Evolutionary conservation across 2,329 filamentous ascomycete genomes (phyloP).

Genomic region (Periconia macrospinosa): DNA sequence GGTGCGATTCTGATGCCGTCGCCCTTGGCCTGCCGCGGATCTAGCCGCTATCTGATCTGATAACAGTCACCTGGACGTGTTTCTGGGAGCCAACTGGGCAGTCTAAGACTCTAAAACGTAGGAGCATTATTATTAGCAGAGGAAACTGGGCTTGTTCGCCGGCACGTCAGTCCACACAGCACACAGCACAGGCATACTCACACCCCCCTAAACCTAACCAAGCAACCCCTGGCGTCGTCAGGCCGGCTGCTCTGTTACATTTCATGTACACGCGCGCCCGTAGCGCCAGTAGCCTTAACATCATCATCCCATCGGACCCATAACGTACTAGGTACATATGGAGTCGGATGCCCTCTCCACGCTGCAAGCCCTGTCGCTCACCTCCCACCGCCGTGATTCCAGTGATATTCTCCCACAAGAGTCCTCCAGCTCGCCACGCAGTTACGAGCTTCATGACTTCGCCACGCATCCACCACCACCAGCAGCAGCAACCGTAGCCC

Average conservation of each 20-base stretch:
- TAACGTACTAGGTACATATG: conserved; percentile 6
- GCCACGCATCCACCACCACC: conserved; percentile 31
- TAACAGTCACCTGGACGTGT: conserved; percentile 4
- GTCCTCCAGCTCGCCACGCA: conserved; percentile 22
- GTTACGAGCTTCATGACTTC: conserved; percentile 35
- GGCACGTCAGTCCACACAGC: no score
- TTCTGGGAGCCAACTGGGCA: neutral
- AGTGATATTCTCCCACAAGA: conserved; percentile 16
- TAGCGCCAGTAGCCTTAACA: no score
- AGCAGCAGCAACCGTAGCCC: conserved; percentile 24
- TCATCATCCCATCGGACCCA: no score
- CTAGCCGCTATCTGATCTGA: conserved; percentile 23
- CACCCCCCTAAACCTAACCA: no score
- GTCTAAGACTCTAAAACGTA: neutral
- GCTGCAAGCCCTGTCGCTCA: conserved; percentile 13
- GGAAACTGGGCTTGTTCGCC: no score
- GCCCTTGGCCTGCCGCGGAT: conserved; percentile 14
- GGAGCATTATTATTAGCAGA: neutral
- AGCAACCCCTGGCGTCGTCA: no score
- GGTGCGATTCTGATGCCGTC: no score
- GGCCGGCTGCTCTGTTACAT: no score
- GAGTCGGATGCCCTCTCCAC: conserved; percentile 10
- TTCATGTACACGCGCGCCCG: no score
- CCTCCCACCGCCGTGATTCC: conserved; percentile 20
- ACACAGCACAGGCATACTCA: neutral